These are phyloP conservation scores for Mycothermus thermophilus DNA, from an alignment of 495 filamentous ascomycete genomes.

Conservation along the genomic window DNA sequence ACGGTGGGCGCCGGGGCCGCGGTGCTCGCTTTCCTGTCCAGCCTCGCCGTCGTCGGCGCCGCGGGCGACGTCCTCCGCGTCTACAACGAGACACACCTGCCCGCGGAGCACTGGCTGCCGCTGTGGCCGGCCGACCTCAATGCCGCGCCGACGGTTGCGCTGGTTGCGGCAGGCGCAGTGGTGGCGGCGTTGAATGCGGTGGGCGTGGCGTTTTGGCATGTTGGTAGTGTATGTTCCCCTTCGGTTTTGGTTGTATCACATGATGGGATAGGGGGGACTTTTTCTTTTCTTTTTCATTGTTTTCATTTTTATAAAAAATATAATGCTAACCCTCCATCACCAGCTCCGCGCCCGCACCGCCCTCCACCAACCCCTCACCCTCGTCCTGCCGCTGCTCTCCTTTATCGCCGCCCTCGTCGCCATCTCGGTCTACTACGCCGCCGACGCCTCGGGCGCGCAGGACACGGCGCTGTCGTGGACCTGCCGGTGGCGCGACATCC, in stretches of 20 bases:
- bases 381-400: slow-evolving; percentile 27
- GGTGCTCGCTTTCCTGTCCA: slow-evolving; percentile 33
- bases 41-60: slow-evolving; percentile 34
- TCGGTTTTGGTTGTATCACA: no score
- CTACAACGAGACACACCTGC: slow-evolving; percentile 36
- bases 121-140: slow-evolving; percentile 41
- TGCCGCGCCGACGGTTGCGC: slow-evolving; percentile 35
- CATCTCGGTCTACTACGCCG: slow-evolving; percentile 39
- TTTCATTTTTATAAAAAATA: no score
- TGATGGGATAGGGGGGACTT: no score
- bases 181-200: slow-evolving; percentile 29
- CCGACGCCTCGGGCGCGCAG: slow-evolving; percentile 32
- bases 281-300: no score
- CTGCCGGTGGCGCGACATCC: slow-evolving; percentile 36
- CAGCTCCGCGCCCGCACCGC: slow-evolving; percentile 30
- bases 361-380: slow-evolving; percentile 25
- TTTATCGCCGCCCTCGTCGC: slow-evolving; percentile 35
- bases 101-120: slow-evolving; percentile 26
- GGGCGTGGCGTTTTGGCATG: slow-evolving; percentile 30
- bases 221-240: slow-evolving; percentile 23
- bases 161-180: slow-evolving; percentile 32
- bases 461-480: slow-evolving; percentile 41
- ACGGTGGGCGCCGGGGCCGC: slow-evolving; percentile 31
- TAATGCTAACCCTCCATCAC: not conserved
- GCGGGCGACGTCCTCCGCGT: slow-evolving; percentile 34